Evolutionary conservation across 768 basidiomycete genomes (phyloP), one percentile per base, ranked within the genome.

Genomic region (Boletellus sp.): DNA sequence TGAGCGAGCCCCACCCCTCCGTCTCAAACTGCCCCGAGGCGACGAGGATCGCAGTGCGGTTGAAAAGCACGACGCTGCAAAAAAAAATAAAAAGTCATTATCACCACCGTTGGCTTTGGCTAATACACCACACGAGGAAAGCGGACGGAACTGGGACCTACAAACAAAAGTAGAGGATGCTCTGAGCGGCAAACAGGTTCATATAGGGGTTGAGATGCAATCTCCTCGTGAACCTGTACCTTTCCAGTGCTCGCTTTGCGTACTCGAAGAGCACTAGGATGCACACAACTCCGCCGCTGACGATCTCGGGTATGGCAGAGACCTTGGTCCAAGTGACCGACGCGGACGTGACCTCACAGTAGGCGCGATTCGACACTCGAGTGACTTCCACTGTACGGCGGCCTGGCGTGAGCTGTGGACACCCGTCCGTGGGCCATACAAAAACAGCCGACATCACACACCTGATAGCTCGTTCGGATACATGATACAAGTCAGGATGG

Each of bases 141-240:
- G 23, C 9, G 9, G 9, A 41, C 12, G 15, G 19, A 19, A 37
- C 13, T 34, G 6, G 13, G 35, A 49, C 53, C n/a, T 40, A 57
- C 55, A 37, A 54, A 10, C 54, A n/a, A 13, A 57, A 57, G 23
- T 48, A 55, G 11, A 57, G 35, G 10, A 51, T 24, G 28, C 55
- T 47, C 33, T 55, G 46, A 6, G 20, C 13, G 11, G 36, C 43
- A 9, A 57, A 50, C 19, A 50, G 15, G 26, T 32, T 44, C 48
- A 54, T 40, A 12, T 54, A 51, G 4, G 20, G 49, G 31, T 56
- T 54, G 26, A 47, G 43, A 34, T 50, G 40, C 37, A 32, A 57
- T 12, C 6, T 33, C 13, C 42, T 43, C 32, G 47, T 42, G 24
- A 38, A 22, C 12, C 16, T 44, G 41, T 57, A 51, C 33, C 48